These are phyloP conservation scores for Tilletia horrida DNA, from an alignment of 1,284 basidiomycete species.

Conservation along the genomic window DNA sequence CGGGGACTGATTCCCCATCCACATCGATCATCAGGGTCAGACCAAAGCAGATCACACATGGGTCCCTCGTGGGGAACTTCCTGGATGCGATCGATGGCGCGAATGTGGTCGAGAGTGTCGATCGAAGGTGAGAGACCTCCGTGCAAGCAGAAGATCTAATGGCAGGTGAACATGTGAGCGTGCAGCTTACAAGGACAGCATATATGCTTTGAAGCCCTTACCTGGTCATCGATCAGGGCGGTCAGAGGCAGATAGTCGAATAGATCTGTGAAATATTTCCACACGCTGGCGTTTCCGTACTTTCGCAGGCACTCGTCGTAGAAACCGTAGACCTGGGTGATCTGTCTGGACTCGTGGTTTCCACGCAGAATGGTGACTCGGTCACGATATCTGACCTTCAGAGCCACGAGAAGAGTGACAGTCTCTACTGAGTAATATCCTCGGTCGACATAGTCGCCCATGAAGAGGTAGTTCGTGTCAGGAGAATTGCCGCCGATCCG, in stretches of 20 bases:
- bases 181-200: neutral
- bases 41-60: constrained; percentile 99
- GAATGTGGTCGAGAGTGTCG: constrained; percentile 97
- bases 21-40: constrained; percentile 97
- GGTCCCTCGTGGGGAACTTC: constrained; percentile 98
- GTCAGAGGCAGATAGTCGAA: constrained; percentile 97
- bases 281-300: constrained; percentile 99
- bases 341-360: constrained; percentile 98
- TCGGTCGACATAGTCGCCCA: constrained; percentile 99
- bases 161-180: neutral
- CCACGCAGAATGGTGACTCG: constrained; percentile 96
- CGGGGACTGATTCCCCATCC: constrained; percentile 99
- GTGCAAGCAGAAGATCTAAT: constrained; percentile 96
- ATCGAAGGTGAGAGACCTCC: constrained; percentile 98
- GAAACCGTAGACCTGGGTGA: constrained; percentile 99
- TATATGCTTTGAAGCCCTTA: constrained; percentile 60
- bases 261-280: constrained; percentile 98
- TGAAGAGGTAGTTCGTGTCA: constrained; percentile 99
- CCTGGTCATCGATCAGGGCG: constrained; percentile 96
- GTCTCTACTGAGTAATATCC: constrained; percentile 99
- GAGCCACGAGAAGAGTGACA: constrained; percentile 92
- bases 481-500: constrained; percentile 98
- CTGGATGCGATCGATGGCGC: constrained; percentile 95
- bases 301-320: constrained; percentile 99
- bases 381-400: constrained; percentile 97